Base-by-base conservation (phyloP, 2,329 filamentous ascomycete species). In the Aspergillus sp. region DNA sequence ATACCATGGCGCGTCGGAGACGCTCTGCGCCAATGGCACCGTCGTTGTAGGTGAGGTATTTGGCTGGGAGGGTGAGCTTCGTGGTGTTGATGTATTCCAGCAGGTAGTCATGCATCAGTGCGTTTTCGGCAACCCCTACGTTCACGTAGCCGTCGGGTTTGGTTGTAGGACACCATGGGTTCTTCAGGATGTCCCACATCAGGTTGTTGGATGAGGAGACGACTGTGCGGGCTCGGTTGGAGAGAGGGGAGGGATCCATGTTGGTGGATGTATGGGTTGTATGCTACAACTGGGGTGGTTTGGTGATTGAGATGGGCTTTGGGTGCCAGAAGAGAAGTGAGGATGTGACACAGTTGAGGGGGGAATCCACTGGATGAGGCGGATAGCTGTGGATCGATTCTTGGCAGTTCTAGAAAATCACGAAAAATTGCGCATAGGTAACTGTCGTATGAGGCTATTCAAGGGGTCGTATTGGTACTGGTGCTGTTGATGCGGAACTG, bases 71-170 rank as follows among this genome's bases (percentile, higher is more conserved):
- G 2, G 76, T 66, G 6, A 80, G 64, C 48, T 78, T 77, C 25
- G 25, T 28, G 2, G 66, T 64, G 64, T 81, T 78, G 30, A 73
- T 54, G 80, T 80, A 80, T 19, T 77, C 65, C 2, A 76, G 68
- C 3, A 85, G 74, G 3, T 74, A 66, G 17, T 76, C 66, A 58
- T 84, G 82, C 82, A 85, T 83, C 45, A 85, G 76, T 0, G 72
- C 69, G 65, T 85, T 85, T 67, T 85, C 83, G 5, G 83, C 83
- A 1, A 85, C 74, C 1, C 82, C 82, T 0, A 85, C 74, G 59
- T 79, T 83, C 32, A 84, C 71, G 61, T 79, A 82, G 25, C 82
- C 82, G 13, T 70, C 64, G 0, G 70, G 70, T 43, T 72, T 72
- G 17, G 59, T 67, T 2, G 60, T 17, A n/a, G 78, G 74, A 56